A percentile compares a stretch with the other conserved stretches of the same genome.
phyloP scores from a whole-genome alignment of 2,329 filamentous ascomycete genomes.

The Cladophialophora immunda region DNA sequence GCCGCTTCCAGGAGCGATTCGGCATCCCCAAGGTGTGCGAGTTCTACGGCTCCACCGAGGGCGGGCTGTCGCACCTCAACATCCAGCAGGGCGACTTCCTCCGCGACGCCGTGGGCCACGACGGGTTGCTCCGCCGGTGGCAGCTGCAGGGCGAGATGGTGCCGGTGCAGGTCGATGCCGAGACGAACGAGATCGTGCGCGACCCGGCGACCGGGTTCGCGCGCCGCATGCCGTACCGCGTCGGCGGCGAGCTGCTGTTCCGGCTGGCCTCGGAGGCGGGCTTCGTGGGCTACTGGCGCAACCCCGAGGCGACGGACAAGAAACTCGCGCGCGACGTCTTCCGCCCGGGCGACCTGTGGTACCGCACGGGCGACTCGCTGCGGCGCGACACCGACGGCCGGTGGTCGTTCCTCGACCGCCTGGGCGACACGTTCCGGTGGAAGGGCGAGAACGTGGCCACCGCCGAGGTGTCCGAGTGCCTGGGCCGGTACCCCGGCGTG shows the following conservation, averaged over 20 bases:
- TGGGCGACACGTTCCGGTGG: constrained; percentile 64
- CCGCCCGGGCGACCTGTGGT: constrained; percentile 78
- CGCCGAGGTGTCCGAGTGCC: constrained; percentile 77
- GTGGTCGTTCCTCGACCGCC: constrained; percentile 76
- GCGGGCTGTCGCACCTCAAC: constrained; percentile 70
- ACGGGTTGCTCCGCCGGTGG: constrained; percentile 68
- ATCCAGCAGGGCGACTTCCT: constrained; percentile 68
- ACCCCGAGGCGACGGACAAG: constrained; percentile 71
- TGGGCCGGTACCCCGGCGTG: constrained; percentile 72
- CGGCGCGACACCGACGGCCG: constrained; percentile 74
- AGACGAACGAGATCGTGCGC: constrained; percentile 70
- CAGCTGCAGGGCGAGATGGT: constrained; percentile 64
- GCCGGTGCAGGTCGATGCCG: constrained; percentile 73
- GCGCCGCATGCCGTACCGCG: constrained; percentile 67
- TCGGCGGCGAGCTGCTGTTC: constrained; percentile 78
- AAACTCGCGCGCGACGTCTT: constrained; percentile 81
- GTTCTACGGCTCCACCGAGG: constrained; percentile 81
- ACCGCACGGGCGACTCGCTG: constrained; percentile 81
- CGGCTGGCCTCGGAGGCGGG: constrained; percentile 66
- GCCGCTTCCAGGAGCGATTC: constrained; percentile 50
- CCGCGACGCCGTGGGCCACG: constrained; percentile 72
- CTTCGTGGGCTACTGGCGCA: constrained; percentile 85
- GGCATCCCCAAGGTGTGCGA: constrained; percentile 65
- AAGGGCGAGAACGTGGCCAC: constrained; percentile 84
- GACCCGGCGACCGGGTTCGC: constrained; percentile 74